Conservation (phyloP, 2,329 filamentous ascomycete genomes). For the Penicillium sp. region DNA sequence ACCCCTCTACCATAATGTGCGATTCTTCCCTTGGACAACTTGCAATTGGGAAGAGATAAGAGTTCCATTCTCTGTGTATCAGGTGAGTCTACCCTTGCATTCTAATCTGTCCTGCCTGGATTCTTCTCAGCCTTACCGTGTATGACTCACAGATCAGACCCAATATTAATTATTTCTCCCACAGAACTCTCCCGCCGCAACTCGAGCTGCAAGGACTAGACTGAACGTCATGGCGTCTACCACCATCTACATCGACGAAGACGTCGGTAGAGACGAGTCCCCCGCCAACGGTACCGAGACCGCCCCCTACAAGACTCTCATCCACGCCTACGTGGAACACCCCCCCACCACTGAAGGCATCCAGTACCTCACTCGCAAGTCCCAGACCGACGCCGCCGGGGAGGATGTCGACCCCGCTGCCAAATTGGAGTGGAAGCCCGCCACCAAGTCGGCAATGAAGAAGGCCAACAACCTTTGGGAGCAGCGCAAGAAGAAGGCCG, state of each 20-base stretch:
- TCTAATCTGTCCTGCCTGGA: neutral
- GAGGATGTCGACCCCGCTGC: conserved; percentile 56
- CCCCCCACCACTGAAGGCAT: conserved; percentile 49
- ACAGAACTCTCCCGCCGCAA: conserved; percentile 5
- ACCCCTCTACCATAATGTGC: conserved; percentile 26
- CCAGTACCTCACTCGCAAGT: conserved; percentile 61
- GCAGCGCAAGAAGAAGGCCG: conserved; percentile 72
- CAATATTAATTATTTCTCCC: conserved; percentile 2
- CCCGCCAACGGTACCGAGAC: conserved; percentile 59
- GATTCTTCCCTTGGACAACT: conserved; percentile 6
- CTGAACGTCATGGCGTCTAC: conserved; percentile 27
- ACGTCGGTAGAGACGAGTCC: conserved; percentile 62
- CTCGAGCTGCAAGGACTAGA: conserved; percentile 1
- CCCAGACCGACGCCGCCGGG: conserved; percentile 52
- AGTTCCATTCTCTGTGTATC: conserved; percentile 3
- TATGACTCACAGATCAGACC: conserved; percentile 16
- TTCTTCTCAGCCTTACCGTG: neutral
- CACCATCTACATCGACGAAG: conserved; percentile 67
- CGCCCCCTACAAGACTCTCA: conserved; percentile 71
- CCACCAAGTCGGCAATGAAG: conserved; percentile 74
- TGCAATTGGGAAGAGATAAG: conserved; percentile 12
- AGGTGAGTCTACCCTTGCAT: neutral
- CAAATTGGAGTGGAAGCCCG: conserved; percentile 67
- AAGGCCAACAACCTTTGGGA: conserved; percentile 69
- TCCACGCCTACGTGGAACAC: conserved; percentile 67